Base-by-base conservation (phyloP, 164 flowering plant species). In the Nymphaea thermarum region DNA sequence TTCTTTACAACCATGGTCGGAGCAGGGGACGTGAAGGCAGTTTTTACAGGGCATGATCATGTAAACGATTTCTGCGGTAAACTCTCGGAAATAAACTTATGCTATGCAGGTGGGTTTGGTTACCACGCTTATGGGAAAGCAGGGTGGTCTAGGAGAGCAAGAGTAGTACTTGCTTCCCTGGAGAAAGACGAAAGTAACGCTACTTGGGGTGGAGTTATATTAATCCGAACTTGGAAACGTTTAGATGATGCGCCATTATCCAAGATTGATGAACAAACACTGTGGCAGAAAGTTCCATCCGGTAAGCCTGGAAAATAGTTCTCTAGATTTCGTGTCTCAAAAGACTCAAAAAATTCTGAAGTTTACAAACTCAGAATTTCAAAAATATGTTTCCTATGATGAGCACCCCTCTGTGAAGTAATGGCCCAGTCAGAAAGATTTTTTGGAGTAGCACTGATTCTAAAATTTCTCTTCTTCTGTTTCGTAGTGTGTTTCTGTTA, bases 51-150 rank as follows among this genome's bases (percentile, higher is more conserved):
- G 55, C 98, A 91, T 68, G 97, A 91, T 78, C 97, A 94, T 67
- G 5, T 88, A 43, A 94, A 94, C 72, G 97, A 94, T 74, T 94
- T 91, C 74, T 94, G 97, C 73, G 98, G 97, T 2, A 60, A 86
- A 79, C 82, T 94, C 43, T 80, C 68, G 4, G 86, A 82, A 14
- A 82, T 91, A 66, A 65, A 86, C 4, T 87, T 94, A 42, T 94
- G 97, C 62, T 94, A 94, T 79, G 95, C 82, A 57, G 98, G 98
- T 5, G 98, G 97, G 14, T 89, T 91, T 72, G 98, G 98, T 42
- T 94, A 94, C 77, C 98, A 94, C 77, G 98, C 98, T 10, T 94
- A 91, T 77, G 98, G 98, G 14, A 79, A 84, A 77, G 91, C 95
- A 60, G 97, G 98, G 12, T 94, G 98, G 98, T 15, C 81, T 0